These are phyloP conservation scores for Vanilla planifolia DNA, from an alignment of 106 monocot species.

Conservation along the genomic window DNA sequence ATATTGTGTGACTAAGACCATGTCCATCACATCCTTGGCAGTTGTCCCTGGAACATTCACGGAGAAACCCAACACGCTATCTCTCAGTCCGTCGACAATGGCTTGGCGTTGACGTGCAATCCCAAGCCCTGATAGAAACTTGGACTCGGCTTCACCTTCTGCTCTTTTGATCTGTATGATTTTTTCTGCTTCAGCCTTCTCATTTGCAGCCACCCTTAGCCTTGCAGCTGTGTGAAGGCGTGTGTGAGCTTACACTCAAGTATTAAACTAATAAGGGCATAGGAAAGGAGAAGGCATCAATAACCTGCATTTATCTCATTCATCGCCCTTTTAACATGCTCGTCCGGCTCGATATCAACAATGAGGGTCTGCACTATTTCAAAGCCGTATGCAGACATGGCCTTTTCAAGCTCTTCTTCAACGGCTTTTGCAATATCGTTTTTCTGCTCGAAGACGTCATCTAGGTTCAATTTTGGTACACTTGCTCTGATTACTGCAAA, in stretches of 20 bases:
- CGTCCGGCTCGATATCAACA: conserved; percentile 41
- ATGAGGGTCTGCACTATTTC: conserved; percentile 48
- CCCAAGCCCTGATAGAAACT: conserved; percentile 48
- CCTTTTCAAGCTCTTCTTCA: conserved; percentile 40
- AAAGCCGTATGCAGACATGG: conserved; percentile 44
- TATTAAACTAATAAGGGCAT: no score
- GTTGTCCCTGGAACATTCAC: conserved; percentile 60
- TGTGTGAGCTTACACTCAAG: no score
- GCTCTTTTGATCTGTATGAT: conserved; percentile 57
- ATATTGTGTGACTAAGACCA: conserved; percentile 62
- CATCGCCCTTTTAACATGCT: conserved; percentile 39
- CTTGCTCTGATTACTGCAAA: conserved; percentile 15
- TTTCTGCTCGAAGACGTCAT: conserved; percentile 21
- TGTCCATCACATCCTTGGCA: conserved; percentile 63
- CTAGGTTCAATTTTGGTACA: conserved; percentile 16
- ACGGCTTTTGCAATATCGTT: conserved; percentile 45
- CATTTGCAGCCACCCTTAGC: conserved; percentile 43
- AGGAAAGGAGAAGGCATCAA: no score
- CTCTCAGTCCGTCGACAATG: conserved; percentile 54
- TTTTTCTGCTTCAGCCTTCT: conserved; percentile 70
- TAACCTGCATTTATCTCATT: conserved; percentile 43
- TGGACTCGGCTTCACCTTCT: conserved; percentile 55
- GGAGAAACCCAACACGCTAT: conserved; percentile 52
- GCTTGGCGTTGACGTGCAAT: conserved; percentile 56
- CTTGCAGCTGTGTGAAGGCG: conserved; percentile 48